These are phyloP conservation scores for Boletus patriciae DNA, from an alignment of 768 basidiomycete species.

Conservation along the genomic window DNA sequence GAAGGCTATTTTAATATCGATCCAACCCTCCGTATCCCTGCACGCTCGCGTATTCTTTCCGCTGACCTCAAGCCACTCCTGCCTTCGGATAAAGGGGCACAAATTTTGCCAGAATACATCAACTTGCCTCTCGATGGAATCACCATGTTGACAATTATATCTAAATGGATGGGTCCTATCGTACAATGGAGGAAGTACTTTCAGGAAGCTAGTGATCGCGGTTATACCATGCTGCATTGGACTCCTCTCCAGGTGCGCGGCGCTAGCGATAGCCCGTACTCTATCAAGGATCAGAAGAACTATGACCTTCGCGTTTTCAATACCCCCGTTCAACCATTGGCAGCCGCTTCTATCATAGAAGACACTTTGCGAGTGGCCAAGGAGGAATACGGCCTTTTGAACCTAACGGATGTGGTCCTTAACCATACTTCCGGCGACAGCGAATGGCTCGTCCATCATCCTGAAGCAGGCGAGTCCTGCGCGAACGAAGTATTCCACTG, in stretches of 20 bases:
- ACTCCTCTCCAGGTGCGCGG: slow-evolving; percentile 93
- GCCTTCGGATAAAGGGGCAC: slow-evolving; percentile 51
- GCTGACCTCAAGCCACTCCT: slow-evolving; percentile 51
- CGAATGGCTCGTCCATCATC: slow-evolving; percentile 88
- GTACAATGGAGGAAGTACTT: slow-evolving; percentile 78
- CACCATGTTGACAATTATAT: slow-evolving; percentile 85
- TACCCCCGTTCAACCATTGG: slow-evolving; percentile 41
- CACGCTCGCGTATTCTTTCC: slow-evolving; percentile 73
- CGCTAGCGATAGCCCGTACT: slow-evolving; percentile 88
- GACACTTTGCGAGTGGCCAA: slow-evolving; percentile 67
- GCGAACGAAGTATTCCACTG: neutral
- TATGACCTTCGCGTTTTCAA: slow-evolving; percentile 80
- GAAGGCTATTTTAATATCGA: slow-evolving; percentile 97
- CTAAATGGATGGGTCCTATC: slow-evolving; percentile 97
- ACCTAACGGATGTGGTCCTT: slow-evolving; percentile 92
- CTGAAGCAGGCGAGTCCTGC: slow-evolving; percentile 77
- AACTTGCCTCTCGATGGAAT: slow-evolving; percentile 86
- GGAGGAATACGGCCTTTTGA: slow-evolving; percentile 86
- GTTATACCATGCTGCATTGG: slow-evolving; percentile 98
- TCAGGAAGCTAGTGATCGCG: slow-evolving; percentile 79
- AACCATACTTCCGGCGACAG: slow-evolving; percentile 98
- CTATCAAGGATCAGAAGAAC: slow-evolving; percentile 80
- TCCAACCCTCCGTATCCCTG: slow-evolving; percentile 75
- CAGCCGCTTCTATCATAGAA: slow-evolving; percentile 57
- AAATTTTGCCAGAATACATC: slow-evolving; percentile 50